phyloP scores from a whole-genome alignment of 257 asterid genomes.

The Solanum sejunctum region DNA sequence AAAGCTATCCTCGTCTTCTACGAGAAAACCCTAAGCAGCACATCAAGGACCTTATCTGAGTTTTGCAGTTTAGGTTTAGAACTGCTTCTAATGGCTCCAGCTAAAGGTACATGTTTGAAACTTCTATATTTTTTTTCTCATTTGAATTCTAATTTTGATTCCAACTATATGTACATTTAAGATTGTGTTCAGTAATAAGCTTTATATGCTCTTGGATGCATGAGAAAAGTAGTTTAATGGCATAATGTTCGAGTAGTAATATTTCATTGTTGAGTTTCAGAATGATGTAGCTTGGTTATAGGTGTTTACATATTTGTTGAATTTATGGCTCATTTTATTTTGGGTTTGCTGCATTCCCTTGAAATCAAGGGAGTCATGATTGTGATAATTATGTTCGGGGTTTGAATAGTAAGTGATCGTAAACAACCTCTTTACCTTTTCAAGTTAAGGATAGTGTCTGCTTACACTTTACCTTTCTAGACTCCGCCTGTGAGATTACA shows the following conservation, averaged over 20 bases:
- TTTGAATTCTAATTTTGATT: not conserved
- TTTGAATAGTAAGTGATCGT: not conserved
- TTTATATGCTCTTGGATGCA: not conserved
- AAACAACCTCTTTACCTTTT: not conserved
- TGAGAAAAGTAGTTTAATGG: not conserved
- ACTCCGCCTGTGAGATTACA: not conserved
- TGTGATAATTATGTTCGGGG: not conserved
- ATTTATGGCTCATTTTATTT: not conserved
- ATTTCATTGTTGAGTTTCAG: not conserved
- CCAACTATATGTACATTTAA: not conserved
- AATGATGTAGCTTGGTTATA: not conserved
- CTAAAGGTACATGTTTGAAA: not conserved
- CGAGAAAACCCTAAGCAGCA: not conserved
- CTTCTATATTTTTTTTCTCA: not conserved
- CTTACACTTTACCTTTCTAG: not conserved
- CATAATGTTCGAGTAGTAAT: not conserved
- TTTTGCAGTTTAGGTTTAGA: not conserved
- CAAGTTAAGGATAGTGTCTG: too few species aligned
- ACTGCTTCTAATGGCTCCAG: not conserved
- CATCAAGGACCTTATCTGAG: not conserved
- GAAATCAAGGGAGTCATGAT: not conserved
- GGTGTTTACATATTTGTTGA: not conserved
- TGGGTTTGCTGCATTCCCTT: not conserved
- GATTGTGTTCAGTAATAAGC: not conserved
- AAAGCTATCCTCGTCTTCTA: not conserved